Conservation (phyloP, 192 early-diverging fungal species). For the Umbelopsis isabellina region DNA sequence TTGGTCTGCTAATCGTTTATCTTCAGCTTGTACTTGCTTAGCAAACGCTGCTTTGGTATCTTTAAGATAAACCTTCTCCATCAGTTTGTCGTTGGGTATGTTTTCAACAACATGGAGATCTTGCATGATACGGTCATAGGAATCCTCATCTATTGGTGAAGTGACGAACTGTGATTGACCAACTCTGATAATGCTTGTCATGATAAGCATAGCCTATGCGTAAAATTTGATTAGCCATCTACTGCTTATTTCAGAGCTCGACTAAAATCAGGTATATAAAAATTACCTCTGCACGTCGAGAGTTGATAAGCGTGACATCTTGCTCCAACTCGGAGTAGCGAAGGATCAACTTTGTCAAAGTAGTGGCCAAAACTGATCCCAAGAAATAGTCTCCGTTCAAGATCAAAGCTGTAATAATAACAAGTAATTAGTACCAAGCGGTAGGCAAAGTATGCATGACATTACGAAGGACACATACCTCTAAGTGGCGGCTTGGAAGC, state of each 20-base stretch:
- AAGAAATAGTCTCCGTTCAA: constrained; percentile 94
- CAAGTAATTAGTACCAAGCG: constrained; percentile 23
- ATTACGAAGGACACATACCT: constrained; percentile 32
- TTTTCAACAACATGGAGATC: constrained; percentile 80
- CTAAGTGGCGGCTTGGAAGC: constrained; percentile 74
- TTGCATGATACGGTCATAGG: constrained; percentile 87
- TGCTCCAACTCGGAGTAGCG: constrained; percentile 65
- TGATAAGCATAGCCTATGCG: constrained; percentile 87
- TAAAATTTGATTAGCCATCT: constrained; percentile 11
- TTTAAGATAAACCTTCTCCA: constrained; percentile 60
- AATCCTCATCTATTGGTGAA: constrained; percentile 96
- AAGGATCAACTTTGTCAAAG: constrained; percentile 89
- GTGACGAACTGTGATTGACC: constrained; percentile 87
- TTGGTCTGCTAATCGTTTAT: constrained; percentile 62
- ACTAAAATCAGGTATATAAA: neutral
- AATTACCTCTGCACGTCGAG: constrained; percentile 82
- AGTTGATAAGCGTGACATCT: constrained; percentile 63
- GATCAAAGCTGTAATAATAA: constrained; percentile 66
- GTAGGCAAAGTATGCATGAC: neutral
- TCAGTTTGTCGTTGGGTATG: constrained; percentile 52
- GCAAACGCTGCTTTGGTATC: constrained; percentile 65
- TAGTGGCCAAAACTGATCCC: constrained; percentile 85
- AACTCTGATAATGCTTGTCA: constrained; percentile 92
- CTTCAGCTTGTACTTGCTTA: constrained; percentile 69
- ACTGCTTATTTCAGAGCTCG: neutral